A percentile compares a stretch with the other conserved stretches of the same genome.
These are phyloP conservation scores for Russula earlei DNA, from an alignment of 768 basidiomycete species.

Conservation along the genomic window DNA sequence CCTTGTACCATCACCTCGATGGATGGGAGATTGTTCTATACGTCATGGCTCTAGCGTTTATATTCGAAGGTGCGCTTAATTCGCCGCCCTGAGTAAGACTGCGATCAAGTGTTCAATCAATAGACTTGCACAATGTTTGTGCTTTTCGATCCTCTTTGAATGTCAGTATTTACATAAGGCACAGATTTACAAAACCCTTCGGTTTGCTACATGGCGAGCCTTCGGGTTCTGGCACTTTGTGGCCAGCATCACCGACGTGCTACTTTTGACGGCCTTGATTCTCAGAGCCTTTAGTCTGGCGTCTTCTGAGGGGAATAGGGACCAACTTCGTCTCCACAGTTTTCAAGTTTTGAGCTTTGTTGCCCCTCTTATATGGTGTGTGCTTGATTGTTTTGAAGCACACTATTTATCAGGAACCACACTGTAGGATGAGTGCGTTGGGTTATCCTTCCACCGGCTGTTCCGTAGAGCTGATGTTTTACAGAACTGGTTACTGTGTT, in stretches of 20 bases:
- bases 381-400: not conserved
- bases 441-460: not conserved
- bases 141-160: not conserved
- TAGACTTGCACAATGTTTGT: slow-evolving; percentile 49
- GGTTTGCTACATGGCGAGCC: slow-evolving; percentile 71
- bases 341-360: slow-evolving; percentile 88
- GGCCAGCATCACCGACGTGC: slow-evolving; percentile 59
- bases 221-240: slow-evolving; percentile 73
- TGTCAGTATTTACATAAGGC: not conserved
- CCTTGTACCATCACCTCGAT: slow-evolving; percentile 48
- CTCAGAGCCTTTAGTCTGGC: slow-evolving; percentile 56
- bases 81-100: not conserved
- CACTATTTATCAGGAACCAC: not conserved
- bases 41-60: slow-evolving; percentile 64
- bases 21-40: slow-evolving; percentile 77
- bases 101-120: not conserved
- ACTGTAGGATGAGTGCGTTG: slow-evolving; percentile 68
- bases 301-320: slow-evolving; percentile 28
- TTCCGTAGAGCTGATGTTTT: not conserved
- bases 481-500: slow-evolving; percentile 76
- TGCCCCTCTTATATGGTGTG: slow-evolving; percentile 80
- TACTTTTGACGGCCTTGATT: slow-evolving; percentile 65
- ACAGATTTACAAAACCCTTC: slow-evolving; percentile 61
- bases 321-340: slow-evolving; percentile 47
- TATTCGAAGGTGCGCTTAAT: slow-evolving; percentile 58